Percentiles rank a stretch among this genome's conserved stretches.
phyloP scores from a whole-genome alignment of 1,284 basidiomycete genomes.

The Stygiomarasmius scandens region DNA sequence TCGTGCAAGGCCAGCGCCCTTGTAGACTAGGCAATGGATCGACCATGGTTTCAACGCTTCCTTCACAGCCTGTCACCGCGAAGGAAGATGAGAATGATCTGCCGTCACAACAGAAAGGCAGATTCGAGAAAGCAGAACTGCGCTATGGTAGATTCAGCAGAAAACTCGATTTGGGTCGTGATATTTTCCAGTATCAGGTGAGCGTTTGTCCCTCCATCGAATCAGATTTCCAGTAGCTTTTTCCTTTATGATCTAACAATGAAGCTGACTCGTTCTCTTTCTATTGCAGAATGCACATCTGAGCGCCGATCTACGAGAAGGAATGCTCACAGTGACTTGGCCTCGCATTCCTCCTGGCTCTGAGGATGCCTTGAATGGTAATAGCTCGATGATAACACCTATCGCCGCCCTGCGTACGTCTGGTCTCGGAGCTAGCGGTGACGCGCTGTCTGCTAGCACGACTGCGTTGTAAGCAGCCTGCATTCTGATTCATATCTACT shows the following conservation, averaged over 20 bases:
- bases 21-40: slow-evolving; percentile 15
- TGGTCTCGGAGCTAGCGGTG: too few species aligned
- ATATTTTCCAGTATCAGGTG: slow-evolving; percentile 34
- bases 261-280: slow-evolving; percentile 16
- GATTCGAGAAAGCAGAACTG: slow-evolving; percentile 43
- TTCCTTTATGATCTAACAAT: slow-evolving; percentile 9
- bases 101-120: slow-evolving; percentile 2
- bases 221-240: background rate
- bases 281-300: slow-evolving; percentile 38
- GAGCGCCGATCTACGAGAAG: slow-evolving; percentile 42
- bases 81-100: slow-evolving; percentile 21
- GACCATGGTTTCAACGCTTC: slow-evolving; percentile 10
- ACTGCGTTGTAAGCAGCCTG: too few species aligned
- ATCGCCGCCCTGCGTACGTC: too few species aligned
- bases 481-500: too few species aligned
- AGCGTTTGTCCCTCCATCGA: slow-evolving; percentile 20
- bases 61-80: slow-evolving; percentile 16
- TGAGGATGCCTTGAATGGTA: too few species aligned
- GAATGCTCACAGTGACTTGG: slow-evolving; percentile 54
- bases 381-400: too few species aligned
- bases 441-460: too few species aligned
- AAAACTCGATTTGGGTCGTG: background rate
- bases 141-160: slow-evolving; percentile 44
- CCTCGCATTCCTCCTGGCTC: slow-evolving; percentile 31
- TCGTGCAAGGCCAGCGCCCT: slow-evolving; percentile 49